These are phyloP conservation scores for Rusavskia elegans DNA, from an alignment of 495 filamentous ascomycete species.

Conservation along the genomic window DNA sequence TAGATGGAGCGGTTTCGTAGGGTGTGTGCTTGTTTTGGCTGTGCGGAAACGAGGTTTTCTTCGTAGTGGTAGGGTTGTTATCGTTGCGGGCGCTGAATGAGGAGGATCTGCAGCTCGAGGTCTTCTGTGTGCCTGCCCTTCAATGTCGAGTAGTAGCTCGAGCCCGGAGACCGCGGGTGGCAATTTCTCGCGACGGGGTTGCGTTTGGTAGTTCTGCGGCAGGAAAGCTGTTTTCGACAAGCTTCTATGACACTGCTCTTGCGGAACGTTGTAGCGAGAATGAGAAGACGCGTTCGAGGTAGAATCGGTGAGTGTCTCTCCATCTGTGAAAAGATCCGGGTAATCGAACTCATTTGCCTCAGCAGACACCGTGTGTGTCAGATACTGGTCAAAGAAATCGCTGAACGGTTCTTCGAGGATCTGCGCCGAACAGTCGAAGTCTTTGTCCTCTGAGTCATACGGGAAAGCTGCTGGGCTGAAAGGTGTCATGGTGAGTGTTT, in stretches of 20 bases:
- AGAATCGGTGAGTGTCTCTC: conserved; percentile 16
- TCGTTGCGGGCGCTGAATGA: not conserved
- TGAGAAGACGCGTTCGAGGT: not conserved
- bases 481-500: conserved; percentile 9
- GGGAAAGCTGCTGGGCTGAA: not conserved
- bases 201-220: not conserved
- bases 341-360: conserved; percentile 29
- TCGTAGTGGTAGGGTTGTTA: conserved; percentile 4
- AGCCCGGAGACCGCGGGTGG: conserved; percentile 6
- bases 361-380: conserved; percentile 19
- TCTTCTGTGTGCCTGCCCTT: conserved; percentile 3
- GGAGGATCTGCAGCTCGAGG: not conserved
- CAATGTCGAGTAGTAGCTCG: conserved; percentile 7
- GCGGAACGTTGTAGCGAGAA: not conserved
- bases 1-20: too few species aligned
- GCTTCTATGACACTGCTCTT: not conserved
- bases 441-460: conserved; percentile 19
- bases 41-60: conserved; percentile 8
- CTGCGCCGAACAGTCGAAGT: conserved; percentile 30
- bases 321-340: conserved; percentile 25
- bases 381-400: conserved; percentile 36
- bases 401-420: conserved; percentile 33
- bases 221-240: conserved; percentile 1
- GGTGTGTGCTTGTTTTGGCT: not conserved
- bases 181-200: not conserved